Evolutionary conservation across 768 basidiomycete species (phyloP).

Genomic region (Ephemerocybe angulata): DNA sequence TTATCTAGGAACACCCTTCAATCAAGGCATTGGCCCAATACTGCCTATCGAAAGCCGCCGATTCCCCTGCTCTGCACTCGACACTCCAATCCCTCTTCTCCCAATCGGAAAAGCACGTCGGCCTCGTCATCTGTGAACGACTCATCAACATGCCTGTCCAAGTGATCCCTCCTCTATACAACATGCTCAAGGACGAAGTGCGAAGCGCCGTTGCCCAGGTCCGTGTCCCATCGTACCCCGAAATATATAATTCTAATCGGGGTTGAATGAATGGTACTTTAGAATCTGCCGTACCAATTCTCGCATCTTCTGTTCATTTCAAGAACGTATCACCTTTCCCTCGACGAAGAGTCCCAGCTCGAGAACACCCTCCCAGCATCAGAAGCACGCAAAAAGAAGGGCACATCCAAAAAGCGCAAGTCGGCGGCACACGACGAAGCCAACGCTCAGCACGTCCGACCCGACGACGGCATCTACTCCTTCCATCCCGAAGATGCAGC

Average conservation of each 20-base stretch:
- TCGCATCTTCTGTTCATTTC: slow-evolving; percentile 75
- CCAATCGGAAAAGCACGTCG: slow-evolving; percentile 56
- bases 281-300: slow-evolving; percentile 69
- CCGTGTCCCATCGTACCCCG: slow-evolving; percentile 23
- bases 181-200: slow-evolving; percentile 84
- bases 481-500: slow-evolving; percentile 88
- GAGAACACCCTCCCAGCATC: slow-evolving; percentile 38
- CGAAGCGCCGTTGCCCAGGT: slow-evolving; percentile 66
- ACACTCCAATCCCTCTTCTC: slow-evolving; percentile 54
- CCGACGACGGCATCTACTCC: slow-evolving; percentile 54
- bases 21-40: slow-evolving; percentile 71
- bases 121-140: slow-evolving; percentile 82
- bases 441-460: slow-evolving; percentile 18
- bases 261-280: slow-evolving; percentile 32
- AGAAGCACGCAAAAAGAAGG: slow-evolving; percentile 34
- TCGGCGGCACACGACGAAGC: slow-evolving; percentile 17
- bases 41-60: slow-evolving; percentile 55
- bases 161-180: slow-evolving; percentile 87
- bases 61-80: slow-evolving; percentile 44
- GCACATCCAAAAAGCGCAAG: slow-evolving; percentile 35
- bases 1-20: slow-evolving; percentile 61
- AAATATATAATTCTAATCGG: slow-evolving; percentile 1
- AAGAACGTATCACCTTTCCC: slow-evolving; percentile 70
- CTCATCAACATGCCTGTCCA: slow-evolving; percentile 96
- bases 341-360: slow-evolving; percentile 59